Conservation (phyloP, 331 rosid genomes). For the Prunus yedoensis region DNA sequence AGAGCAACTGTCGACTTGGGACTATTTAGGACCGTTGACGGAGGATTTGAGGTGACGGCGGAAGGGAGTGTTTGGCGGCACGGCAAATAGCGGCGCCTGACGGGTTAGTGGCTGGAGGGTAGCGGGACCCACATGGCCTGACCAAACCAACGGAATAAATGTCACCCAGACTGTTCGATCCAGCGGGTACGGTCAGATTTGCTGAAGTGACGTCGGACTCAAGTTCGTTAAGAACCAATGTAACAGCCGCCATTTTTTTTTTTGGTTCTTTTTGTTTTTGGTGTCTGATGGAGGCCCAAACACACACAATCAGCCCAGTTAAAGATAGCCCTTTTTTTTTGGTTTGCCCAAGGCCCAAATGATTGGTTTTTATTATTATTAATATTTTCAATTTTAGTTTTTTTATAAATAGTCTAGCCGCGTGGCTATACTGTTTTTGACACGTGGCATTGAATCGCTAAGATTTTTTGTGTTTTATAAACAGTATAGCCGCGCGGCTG, state of each 20-base stretch:
- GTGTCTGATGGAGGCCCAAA: not conserved
- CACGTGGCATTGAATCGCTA: no score
- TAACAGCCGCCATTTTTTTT: not conserved
- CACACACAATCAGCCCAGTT: not conserved
- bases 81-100: not conserved
- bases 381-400: no score
- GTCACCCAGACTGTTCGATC: not conserved
- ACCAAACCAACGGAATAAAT: not conserved
- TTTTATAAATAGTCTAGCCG: no score
- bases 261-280: not conserved
- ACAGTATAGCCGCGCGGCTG: no score
- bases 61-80: not conserved
- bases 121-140: constrained; percentile 18
- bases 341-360: no score
- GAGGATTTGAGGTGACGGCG: not conserved
- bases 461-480: no score
- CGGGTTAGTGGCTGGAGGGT: not conserved
- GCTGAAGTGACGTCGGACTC: not conserved
- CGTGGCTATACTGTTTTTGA: no score
- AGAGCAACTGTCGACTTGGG: not conserved
- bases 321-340: no score
- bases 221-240: not conserved
- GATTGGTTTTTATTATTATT: no score
- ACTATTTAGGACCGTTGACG: not conserved
- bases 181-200: not conserved